Percentiles rank a stretch among this genome's conserved stretches.
phyloP scores from a whole-genome alignment of 2,329 filamentous ascomycete genomes.

The Cladosporium colombiae region DNA sequence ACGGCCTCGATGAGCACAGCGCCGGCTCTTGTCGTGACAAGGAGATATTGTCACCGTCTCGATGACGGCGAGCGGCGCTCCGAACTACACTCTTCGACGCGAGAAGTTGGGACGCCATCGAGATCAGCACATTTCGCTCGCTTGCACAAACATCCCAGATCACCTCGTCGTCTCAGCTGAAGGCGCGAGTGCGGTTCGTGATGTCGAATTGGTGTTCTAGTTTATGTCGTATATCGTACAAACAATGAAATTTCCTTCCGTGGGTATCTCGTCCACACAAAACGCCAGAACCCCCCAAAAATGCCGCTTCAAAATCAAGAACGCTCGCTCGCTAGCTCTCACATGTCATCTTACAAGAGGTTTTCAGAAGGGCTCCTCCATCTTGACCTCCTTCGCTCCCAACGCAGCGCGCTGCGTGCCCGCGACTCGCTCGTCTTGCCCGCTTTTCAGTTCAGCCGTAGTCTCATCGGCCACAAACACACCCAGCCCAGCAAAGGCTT shows the following conservation, averaged over 20 bases:
- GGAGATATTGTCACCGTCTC: no score
- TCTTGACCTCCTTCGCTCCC: conserved; percentile 57
- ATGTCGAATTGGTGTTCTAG: not conserved
- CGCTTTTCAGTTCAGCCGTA: conserved; percentile 43
- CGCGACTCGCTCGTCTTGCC: conserved; percentile 29
- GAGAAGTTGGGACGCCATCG: not conserved
- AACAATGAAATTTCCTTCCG: not conserved
- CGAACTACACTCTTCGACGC: not conserved
- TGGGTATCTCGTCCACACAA: conserved; percentile 11
- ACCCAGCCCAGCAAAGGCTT: conserved; percentile 86
- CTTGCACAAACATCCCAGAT: not conserved
- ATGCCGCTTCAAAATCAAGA: conserved; percentile 11
- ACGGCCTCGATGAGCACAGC: no score
- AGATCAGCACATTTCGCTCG: not conserved
- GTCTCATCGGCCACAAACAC: conserved; percentile 81
- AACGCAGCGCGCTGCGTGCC: conserved; percentile 50
- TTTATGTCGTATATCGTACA: conserved; percentile 12
- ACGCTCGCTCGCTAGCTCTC: not conserved
- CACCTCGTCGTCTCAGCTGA: not conserved
- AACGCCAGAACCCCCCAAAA: conserved; percentile 1
- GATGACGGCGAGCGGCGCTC: not conserved
- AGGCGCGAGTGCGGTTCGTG: no score
- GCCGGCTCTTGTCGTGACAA: no score
- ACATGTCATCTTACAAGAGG: not conserved
- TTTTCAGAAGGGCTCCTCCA: conserved; percentile 45